Evolutionary conservation across 1,284 basidiomycete genomes (phyloP).

Genomic region (Boletus mariae): DNA sequence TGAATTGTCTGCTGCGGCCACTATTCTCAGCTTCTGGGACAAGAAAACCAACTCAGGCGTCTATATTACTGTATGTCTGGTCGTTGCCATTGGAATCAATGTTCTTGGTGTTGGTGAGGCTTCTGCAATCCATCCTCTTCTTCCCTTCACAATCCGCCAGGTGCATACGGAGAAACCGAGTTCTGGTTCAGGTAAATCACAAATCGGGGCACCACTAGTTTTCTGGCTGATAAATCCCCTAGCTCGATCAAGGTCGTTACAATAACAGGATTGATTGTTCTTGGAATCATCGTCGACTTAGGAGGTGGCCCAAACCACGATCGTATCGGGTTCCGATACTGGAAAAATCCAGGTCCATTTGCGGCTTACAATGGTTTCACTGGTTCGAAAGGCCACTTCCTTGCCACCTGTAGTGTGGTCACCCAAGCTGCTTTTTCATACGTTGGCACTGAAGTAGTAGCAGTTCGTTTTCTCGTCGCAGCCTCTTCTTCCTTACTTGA

Average conservation of each 20-base stretch:
- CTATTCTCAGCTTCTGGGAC: conserved; percentile 61
- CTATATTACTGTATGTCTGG: conserved; percentile 63
- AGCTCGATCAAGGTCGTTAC: conserved; percentile 45
- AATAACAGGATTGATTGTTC: conserved; percentile 42
- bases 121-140: neutral
- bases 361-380: conserved; percentile 26
- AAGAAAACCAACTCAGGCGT: conserved; percentile 51
- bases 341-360: conserved; percentile 45
- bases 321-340: conserved; percentile 44
- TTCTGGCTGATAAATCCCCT: neutral
- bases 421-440: conserved; percentile 46
- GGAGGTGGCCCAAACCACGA: conserved; percentile 41
- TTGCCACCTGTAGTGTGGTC: conserved; percentile 46
- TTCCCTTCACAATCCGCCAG: conserved; percentile 15
- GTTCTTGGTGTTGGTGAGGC: conserved; percentile 45
- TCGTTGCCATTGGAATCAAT: conserved; percentile 63
- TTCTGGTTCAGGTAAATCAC: conserved; percentile 41
- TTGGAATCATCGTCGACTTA: conserved; percentile 43
- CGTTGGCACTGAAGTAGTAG: conserved; percentile 58
- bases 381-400: conserved; percentile 38
- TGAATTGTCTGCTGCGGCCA: conserved; percentile 61
- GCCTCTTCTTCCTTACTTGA: neutral
- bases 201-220: neutral
- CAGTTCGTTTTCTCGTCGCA: conserved; percentile 23
- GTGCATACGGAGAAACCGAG: conserved; percentile 51